Percentiles rank a stretch among this genome's conserved stretches.
Evolutionary conservation across 192 early-diverging fungal species (phyloP).

Genomic region (Backusella macrospora): DNA sequence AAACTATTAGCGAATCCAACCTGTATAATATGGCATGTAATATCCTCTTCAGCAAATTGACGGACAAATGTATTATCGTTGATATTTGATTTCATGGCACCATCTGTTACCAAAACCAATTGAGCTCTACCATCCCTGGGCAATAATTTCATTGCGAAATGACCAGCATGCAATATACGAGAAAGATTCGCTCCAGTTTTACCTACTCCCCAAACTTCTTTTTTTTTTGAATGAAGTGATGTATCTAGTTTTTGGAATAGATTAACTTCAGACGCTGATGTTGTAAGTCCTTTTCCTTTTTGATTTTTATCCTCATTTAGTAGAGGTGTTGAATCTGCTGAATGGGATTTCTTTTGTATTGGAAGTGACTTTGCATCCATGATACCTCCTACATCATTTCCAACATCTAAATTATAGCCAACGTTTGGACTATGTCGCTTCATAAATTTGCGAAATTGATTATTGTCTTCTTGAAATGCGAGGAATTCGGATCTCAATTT

Average conservation of each 20-base stretch:
- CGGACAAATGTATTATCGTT: constrained; percentile 59
- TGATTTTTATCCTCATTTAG: background rate
- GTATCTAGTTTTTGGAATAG: constrained; percentile 3
- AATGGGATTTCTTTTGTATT: background rate
- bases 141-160: constrained; percentile 51
- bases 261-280: background rate
- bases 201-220: constrained; percentile 58
- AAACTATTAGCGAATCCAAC: constrained; percentile 66
- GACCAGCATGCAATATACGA: constrained; percentile 56
- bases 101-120: constrained; percentile 71
- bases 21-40: constrained; percentile 73
- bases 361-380: constrained; percentile 13
- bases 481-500: constrained; percentile 44
- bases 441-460: constrained; percentile 47
- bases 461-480: constrained; percentile 47
- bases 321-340: background rate
- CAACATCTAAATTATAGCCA: constrained; percentile 46
- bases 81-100: constrained; percentile 71
- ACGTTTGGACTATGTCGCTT: constrained; percentile 35
- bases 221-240: constrained; percentile 28
- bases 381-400: constrained; percentile 11
- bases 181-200: constrained; percentile 56
- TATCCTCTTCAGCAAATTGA: constrained; percentile 64
- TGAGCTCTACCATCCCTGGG: constrained; percentile 49
- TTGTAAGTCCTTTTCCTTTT: background rate